Evolutionary conservation across 2,329 filamentous ascomycete species (phyloP).

Genomic region (Aspergillus fumigatus): DNA sequence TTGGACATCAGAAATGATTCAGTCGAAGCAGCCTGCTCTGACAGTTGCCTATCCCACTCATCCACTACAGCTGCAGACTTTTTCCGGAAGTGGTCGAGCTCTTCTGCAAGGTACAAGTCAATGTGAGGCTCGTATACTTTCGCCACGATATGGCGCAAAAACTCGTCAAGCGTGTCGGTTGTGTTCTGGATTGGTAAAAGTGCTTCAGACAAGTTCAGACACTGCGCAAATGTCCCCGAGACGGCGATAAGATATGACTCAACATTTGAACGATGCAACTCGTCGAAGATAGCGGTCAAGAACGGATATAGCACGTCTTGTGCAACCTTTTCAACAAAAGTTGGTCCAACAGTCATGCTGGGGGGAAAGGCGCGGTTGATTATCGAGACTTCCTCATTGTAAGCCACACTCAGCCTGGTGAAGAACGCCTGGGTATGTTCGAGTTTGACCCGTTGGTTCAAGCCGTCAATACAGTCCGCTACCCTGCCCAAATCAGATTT

Average conservation of each 20-base stretch:
- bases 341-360: constrained; percentile 65
- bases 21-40: constrained; percentile 81
- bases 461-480: constrained; percentile 72
- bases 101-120: constrained; percentile 89
- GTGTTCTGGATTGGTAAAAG: constrained; percentile 62
- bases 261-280: constrained; percentile 71
- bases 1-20: constrained; percentile 97
- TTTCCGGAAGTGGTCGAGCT: constrained; percentile 77
- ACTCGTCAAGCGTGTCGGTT: constrained; percentile 56
- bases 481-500: constrained; percentile 67
- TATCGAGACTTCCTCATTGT: constrained; percentile 76
- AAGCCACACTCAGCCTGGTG: constrained; percentile 63
- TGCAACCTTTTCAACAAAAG: constrained; percentile 74
- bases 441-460: constrained; percentile 65
- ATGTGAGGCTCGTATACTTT: constrained; percentile 85
- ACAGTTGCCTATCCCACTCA: constrained; percentile 86
- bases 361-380: constrained; percentile 80
- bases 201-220: constrained; percentile 68
- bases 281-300: constrained; percentile 77
- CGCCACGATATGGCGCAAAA: constrained; percentile 63
- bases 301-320: constrained; percentile 84
- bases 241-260: constrained; percentile 79
- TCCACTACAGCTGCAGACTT: constrained; percentile 72
- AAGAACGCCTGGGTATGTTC: constrained; percentile 82
- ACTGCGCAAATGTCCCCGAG: constrained; percentile 83